Base-by-base conservation (phyloP, 768 basidiomycete species). In the Lactarius evosmus region DNA sequence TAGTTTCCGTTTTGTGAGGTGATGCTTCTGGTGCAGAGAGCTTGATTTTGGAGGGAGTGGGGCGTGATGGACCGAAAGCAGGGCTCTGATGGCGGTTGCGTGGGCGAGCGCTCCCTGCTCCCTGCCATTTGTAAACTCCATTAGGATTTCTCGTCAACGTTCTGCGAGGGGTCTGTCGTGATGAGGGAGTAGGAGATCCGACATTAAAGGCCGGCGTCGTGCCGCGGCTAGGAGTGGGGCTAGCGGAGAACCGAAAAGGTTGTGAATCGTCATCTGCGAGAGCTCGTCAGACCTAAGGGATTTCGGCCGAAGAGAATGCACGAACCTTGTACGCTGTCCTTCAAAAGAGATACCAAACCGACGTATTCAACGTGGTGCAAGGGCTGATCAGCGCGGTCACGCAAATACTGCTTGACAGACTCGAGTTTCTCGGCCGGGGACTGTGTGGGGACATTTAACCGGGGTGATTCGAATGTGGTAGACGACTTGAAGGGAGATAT, bases 51-150 rank as follows among this genome's bases (percentile, higher is more conserved):
- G 81, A 73, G 36, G 80, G 76, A 50, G 79, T 69, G 19, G 82
- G 75, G 14, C 83, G 77, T 25, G 85, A 78, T 1, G 70, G 53
- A 4, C 85, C 83, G 70, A 92, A 91, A 4, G 85, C 86, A 52
- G 89, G 88, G 9, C 89, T 89, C 57, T 83, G 81, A 71, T 85
- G 89, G 49, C 88, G 85, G 72, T 89, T 91, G 53, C 82, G 82
- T 22, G 79, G 76, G 69, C 81, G 85, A 14, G 90, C 84, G 68
- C 87, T 90, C 49, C 89, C 89, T 34, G 78, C 86, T n/a, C 90
- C 91, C 67, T 85, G 82, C 86, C 87, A 91, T 54, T 80, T 79
- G 73, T 88, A 88, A 36, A 76, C 70, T 25, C 90, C 90, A 70
- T 92, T 93, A 0, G 90, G 90, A 69, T 93, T 93, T 71, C 77